Conservation (phyloP, 2,329 filamentous ascomycete genomes). For the Beauveria sp. region DNA sequence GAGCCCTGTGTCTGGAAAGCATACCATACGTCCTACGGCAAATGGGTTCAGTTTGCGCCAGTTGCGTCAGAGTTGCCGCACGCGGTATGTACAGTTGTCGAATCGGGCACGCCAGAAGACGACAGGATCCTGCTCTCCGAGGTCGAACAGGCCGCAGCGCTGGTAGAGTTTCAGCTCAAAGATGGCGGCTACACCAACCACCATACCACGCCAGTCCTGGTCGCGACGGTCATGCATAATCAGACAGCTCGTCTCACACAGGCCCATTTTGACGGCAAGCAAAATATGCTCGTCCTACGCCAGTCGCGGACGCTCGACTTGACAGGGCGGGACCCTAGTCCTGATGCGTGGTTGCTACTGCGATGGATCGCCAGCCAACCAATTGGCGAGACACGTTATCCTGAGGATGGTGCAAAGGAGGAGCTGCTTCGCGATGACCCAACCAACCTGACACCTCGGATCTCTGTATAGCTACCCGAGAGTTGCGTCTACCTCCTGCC, state of each 20-base stretch:
- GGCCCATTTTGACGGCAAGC: not conserved
- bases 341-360: not conserved
- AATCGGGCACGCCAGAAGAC: not conserved
- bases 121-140: not conserved
- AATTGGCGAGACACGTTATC: no score
- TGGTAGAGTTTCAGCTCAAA: not conserved
- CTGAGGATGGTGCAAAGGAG: not conserved
- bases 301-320: not conserved
- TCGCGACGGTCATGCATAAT: not conserved
- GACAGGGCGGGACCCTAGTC: not conserved
- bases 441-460: no score
- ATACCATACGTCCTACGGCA: not conserved
- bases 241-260: not conserved
- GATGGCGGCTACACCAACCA: not conserved
- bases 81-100: not conserved
- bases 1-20: fast-evolving
- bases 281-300: not conserved
- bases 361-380: not conserved
- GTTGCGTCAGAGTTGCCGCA: not conserved
- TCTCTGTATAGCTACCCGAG: no score
- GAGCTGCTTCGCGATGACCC: no score
- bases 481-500: no score
- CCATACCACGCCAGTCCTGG: not conserved
- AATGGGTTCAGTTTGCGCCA: not conserved
- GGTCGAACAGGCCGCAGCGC: not conserved